Base-by-base conservation (phyloP, 495 filamentous ascomycete genomes). In the Penicillium atrosanguineum region DNA sequence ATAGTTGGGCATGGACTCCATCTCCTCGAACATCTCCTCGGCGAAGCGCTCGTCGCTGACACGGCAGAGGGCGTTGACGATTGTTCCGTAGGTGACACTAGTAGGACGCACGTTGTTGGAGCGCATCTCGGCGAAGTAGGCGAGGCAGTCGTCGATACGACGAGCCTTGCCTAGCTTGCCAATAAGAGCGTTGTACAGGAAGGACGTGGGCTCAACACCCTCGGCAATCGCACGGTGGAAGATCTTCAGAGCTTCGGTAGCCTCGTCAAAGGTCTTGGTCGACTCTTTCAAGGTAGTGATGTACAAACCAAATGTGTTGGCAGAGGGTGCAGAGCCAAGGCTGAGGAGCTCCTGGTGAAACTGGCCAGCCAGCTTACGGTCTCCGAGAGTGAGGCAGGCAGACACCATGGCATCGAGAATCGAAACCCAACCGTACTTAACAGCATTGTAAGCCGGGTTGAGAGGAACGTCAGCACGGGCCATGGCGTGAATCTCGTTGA, bases 1-100 rank as follows among this genome's bases (percentile, higher is more conserved):
- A 84, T 97, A 98, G 76, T 97, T 97, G 37, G 91, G 89, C 89
- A 95, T 95, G 37, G 84, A 85, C 76, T 98, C 94, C 94, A 98
- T 98, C 76, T 98, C 95, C 60, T 97, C 90, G 68, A 98, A 97
- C 61, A 97, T 86, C 70, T 98, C 89, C 64, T 97, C 94, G 44
- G 94, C 94, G 64, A 97, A 96, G 48, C 91, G 91, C 72, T 97
- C 94, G 56, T 98, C 93, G 64, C 90, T 94, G 50, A 97, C 95
- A 53, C 94, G 91, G 77, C 91, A 96, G 6, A 97, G 83, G 34
- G 94, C 94, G 59, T 98, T 98, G 72, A 98, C 93, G 55, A 98
- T 89, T 26, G 94, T 98, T 56, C 94, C 94, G 63, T 97, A 98
- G 7, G 94, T 97, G 59, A 98, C 94, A 52, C 91, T 96, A 6